These are phyloP conservation scores for Hortaea werneckii DNA, from an alignment of 2,329 filamentous ascomycete species.

Conservation along the genomic window DNA sequence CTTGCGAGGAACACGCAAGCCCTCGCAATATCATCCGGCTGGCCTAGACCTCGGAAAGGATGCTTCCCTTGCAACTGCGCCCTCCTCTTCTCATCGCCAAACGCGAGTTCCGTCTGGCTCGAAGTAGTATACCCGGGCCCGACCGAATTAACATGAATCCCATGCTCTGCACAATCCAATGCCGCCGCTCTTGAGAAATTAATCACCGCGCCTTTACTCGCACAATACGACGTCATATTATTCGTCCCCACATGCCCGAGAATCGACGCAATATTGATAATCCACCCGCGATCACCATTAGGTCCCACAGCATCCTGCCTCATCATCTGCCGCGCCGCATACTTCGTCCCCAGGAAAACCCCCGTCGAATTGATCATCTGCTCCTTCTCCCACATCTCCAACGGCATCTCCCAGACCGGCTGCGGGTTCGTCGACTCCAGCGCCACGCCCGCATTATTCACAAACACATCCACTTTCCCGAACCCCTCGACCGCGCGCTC, in stretches of 20 bases:
- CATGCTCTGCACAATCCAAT: slow-evolving; percentile 18
- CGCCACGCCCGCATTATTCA: slow-evolving; percentile 39
- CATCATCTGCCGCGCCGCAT: slow-evolving; percentile 40
- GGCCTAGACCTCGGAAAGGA: slow-evolving; percentile 24
- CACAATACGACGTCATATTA: slow-evolving; percentile 19
- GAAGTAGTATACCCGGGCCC: slow-evolving; percentile 19
- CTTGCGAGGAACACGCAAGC: slow-evolving; percentile 38
- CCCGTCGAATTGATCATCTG: slow-evolving; percentile 28
- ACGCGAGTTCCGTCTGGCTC: slow-evolving; percentile 13
- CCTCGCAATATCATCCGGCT: slow-evolving; percentile 33
- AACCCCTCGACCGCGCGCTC: slow-evolving; percentile 9
- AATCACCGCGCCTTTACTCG: slow-evolving; percentile 19
- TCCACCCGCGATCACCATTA: slow-evolving; percentile 38
- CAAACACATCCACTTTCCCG: slow-evolving; percentile 19
- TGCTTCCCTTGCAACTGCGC: slow-evolving; percentile 20
- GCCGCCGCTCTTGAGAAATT: slow-evolving; percentile 18
- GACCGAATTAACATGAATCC: slow-evolving; percentile 21
- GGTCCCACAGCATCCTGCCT: slow-evolving; percentile 30
- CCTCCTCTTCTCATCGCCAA: slow-evolving; percentile 13
- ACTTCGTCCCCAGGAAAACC: slow-evolving; percentile 37
- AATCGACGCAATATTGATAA: slow-evolving; percentile 41
- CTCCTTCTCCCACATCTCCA: slow-evolving; percentile 35
- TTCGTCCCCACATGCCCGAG: slow-evolving; percentile 35
- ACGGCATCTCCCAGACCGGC: slow-evolving; percentile 36
- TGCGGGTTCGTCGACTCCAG: slow-evolving; percentile 24